phyloP scores from a whole-genome alignment of 2,329 filamentous ascomycete genomes.

The Verticillium longisporum region DNA sequence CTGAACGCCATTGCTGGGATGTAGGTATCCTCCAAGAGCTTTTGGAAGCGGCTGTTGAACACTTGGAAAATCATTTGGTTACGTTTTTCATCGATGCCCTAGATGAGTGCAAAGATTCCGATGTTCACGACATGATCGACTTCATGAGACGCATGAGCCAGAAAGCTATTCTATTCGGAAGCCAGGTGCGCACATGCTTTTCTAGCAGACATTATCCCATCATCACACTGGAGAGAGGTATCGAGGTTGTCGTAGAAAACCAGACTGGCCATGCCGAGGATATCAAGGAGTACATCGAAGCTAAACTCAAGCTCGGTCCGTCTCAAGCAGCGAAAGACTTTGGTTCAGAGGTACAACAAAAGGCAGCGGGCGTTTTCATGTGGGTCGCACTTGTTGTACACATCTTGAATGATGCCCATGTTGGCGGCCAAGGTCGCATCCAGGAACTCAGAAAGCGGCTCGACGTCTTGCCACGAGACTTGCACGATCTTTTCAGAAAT shows the following conservation, averaged over 20 bases:
- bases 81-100: constrained; percentile 15
- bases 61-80: constrained; percentile 5
- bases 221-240: constrained; percentile 3
- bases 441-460: constrained; percentile 19
- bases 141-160: constrained; percentile 1
- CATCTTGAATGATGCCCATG: constrained; percentile 29
- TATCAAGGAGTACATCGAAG: constrained; percentile 15
- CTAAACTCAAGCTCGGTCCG: not conserved
- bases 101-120: constrained; percentile 4
- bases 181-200: constrained; percentile 1
- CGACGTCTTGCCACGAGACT: constrained; percentile 6
- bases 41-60: not conserved
- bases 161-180: not conserved
- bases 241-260: constrained; percentile 1
- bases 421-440: constrained; percentile 13
- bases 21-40: not conserved
- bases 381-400: constrained; percentile 33
- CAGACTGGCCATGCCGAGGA: constrained; percentile 13
- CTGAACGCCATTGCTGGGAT: not conserved
- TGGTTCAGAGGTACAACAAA: not conserved
- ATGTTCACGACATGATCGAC: constrained; percentile 1
- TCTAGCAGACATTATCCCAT: constrained; percentile 5
- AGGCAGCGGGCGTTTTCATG: constrained; percentile 30
- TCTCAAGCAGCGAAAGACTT: not conserved
- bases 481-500: constrained; percentile 34